Evolutionary conservation across 176 grass and related monocot genomes (phyloP).

Genomic region (Puccinellia tenuiflora): DNA sequence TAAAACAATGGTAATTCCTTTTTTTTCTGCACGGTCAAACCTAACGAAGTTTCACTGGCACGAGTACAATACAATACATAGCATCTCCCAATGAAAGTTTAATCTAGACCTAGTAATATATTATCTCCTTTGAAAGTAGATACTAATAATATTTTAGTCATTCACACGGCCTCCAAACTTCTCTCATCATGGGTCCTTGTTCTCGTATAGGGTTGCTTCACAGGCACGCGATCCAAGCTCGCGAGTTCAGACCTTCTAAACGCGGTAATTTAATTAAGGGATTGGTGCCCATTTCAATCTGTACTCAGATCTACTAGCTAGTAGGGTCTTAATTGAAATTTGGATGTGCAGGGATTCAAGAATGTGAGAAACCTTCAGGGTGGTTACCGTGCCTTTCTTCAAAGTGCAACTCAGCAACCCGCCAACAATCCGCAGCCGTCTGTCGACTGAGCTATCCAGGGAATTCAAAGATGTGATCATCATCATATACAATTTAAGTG

Average conservation of each 20-base stretch:
- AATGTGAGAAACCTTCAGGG: slow-evolving; percentile 34
- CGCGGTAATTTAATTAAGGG: slow-evolving; percentile 25
- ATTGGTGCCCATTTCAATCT: not conserved
- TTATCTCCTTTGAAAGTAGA: not conserved
- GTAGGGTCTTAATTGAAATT: not conserved
- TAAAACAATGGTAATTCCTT: too few relatives aligned
- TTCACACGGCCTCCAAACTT: not conserved
- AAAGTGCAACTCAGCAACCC: not conserved
- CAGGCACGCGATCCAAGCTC: slow-evolving; percentile 34
- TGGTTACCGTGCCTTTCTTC: slow-evolving; percentile 26
- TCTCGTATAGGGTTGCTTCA: slow-evolving; percentile 7
- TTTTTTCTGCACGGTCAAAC: not conserved
- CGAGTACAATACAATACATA: too few relatives aligned
- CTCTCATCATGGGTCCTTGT: not conserved
- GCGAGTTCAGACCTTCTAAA: slow-evolving; percentile 27
- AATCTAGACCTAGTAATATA: not conserved
- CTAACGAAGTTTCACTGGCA: not conserved
- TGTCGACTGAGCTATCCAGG: not conserved
- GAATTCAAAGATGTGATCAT: not conserved
- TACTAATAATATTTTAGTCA: not conserved
- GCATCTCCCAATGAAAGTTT: not conserved
- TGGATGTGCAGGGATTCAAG: slow-evolving; percentile 27
- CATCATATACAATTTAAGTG: not conserved
- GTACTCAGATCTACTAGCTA: not conserved
- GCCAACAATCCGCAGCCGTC: not conserved